Percentiles rank a stretch among this genome's conserved stretches.
These are phyloP conservation scores for Capronia americana DNA, from an alignment of 2,329 filamentous ascomycete genomes.

Conservation along the genomic window DNA sequence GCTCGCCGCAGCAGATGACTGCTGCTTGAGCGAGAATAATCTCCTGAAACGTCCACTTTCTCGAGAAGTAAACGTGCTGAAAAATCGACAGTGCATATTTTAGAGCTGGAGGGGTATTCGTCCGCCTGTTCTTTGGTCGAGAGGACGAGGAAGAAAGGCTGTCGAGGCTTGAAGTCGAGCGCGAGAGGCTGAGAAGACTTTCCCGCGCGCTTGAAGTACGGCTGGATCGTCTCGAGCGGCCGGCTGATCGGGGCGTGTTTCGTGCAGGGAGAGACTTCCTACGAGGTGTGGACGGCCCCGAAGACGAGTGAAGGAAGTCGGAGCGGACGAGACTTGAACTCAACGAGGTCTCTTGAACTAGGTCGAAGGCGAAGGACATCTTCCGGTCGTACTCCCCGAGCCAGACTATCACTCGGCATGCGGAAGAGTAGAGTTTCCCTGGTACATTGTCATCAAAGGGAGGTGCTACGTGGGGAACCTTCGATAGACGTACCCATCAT, in stretches of 20 bases:
- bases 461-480: not conserved
- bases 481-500: conserved; percentile 23
- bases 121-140: conserved; percentile 18
- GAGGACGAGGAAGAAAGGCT: conserved; percentile 10
- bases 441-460: not conserved
- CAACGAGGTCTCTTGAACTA: conserved; percentile 29
- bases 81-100: conserved; percentile 31
- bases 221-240: conserved; percentile 22
- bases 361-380: conserved; percentile 29
- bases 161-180: conserved; percentile 25
- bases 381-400: conserved; percentile 32
- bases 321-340: conserved; percentile 33
- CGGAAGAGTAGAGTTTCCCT: conserved; percentile 26
- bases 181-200: conserved; percentile 20
- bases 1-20: conserved; percentile 32
- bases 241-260: conserved; percentile 12
- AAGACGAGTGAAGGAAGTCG: conserved; percentile 28
- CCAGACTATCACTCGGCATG: conserved; percentile 38
- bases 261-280: conserved; percentile 13
- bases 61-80: conserved; percentile 28
- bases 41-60: conserved; percentile 35
- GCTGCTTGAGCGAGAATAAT: conserved; percentile 31
- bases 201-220: conserved; percentile 24
- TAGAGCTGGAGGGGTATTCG: conserved; percentile 23
- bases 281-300: conserved; percentile 9